Conservation (phyloP, 2,329 filamentous ascomycete species). For the Ophiocordyceps camponoti-leonardi region DNA sequence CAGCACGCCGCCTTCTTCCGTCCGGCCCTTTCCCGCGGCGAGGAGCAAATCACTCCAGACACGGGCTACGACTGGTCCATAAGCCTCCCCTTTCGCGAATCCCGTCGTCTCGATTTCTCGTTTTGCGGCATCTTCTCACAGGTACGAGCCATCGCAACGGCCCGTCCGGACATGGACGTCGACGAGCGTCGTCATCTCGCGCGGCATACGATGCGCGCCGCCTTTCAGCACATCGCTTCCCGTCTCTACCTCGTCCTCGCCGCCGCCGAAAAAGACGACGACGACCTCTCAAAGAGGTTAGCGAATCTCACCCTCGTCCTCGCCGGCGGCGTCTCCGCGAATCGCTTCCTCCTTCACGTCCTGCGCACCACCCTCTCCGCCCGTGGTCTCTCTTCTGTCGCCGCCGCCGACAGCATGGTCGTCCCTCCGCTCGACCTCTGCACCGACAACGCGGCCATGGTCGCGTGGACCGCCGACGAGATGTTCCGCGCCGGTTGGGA, state of each 20-base stretch:
- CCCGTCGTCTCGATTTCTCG: conserved; percentile 45
- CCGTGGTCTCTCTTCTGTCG: conserved; percentile 44
- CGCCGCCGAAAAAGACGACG: conserved; percentile 6
- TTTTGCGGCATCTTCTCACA: conserved; percentile 54
- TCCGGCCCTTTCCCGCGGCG: conserved; percentile 36
- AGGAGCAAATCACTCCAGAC: conserved; percentile 32
- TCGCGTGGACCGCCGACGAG: conserved; percentile 82
- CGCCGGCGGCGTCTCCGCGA: conserved; percentile 81
- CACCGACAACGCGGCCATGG: conserved; percentile 96
- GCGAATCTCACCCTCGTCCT: conserved; percentile 47
- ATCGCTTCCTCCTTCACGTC: conserved; percentile 59
- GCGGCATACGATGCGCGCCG: conserved; percentile 55
- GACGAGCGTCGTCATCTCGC: conserved; percentile 54
- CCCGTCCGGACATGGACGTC: conserved; percentile 24
- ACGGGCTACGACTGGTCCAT: conserved; percentile 43
- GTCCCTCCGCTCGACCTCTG: conserved; percentile 67
- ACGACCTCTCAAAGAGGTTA: no score
- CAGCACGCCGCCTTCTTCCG: conserved; percentile 32
- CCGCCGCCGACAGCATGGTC: conserved; percentile 44
- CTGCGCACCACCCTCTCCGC: conserved; percentile 37
- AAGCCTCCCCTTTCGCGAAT: conserved; percentile 45
- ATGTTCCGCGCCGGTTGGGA: conserved; percentile 72
- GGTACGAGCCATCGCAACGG: conserved; percentile 22
- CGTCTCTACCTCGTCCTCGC: conserved; percentile 53
- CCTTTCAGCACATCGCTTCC: conserved; percentile 74